phyloP scores from a whole-genome alignment of 2,329 filamentous ascomycete genomes.

The Penicillium sp. region DNA sequence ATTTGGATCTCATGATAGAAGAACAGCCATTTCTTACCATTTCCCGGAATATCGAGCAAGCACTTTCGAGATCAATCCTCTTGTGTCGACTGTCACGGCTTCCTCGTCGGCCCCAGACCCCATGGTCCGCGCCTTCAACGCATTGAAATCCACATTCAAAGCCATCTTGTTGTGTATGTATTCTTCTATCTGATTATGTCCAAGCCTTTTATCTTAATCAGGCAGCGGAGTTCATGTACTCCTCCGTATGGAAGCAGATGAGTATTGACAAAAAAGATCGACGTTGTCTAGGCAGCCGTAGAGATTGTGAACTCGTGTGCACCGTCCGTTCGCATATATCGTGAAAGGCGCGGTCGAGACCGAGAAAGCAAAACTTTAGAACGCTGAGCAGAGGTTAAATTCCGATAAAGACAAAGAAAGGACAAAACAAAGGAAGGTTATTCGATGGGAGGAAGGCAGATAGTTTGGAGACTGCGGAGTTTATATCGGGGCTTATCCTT shows the following conservation, averaged over 20 bases:
- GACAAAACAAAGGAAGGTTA: not conserved
- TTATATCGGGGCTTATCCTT: slow-evolving; percentile 18
- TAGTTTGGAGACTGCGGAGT: slow-evolving; percentile 20
- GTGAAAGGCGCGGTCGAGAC: not conserved
- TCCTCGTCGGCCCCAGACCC: slow-evolving; percentile 86
- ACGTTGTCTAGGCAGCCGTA: slow-evolving; percentile 1
- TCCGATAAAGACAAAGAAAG: not conserved
- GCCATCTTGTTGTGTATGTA: slow-evolving; percentile 54
- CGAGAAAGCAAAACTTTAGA: not conserved
- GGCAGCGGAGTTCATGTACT: not conserved
- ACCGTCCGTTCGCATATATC: not conserved
- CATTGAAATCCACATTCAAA: slow-evolving; percentile 63
- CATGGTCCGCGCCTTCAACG: slow-evolving; percentile 82
- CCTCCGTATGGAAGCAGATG: not conserved
- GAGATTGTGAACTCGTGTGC: not conserved
- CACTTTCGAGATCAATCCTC: slow-evolving; percentile 96
- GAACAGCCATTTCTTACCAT: slow-evolving; percentile 61
- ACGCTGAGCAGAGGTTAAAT: not conserved
- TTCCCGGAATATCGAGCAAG: slow-evolving; percentile 94
- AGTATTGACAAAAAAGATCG: not conserved
- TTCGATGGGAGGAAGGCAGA: not conserved
- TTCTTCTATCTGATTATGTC: not conserved
- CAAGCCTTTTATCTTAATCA: not conserved
- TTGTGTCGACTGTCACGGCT: slow-evolving; percentile 95
- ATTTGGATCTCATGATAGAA: not conserved